Evolutionary conservation across 2,329 filamentous ascomycete genomes (phyloP), one percentile per base, ranked within the genome.

Genomic region (Cladosporium sp.): DNA sequence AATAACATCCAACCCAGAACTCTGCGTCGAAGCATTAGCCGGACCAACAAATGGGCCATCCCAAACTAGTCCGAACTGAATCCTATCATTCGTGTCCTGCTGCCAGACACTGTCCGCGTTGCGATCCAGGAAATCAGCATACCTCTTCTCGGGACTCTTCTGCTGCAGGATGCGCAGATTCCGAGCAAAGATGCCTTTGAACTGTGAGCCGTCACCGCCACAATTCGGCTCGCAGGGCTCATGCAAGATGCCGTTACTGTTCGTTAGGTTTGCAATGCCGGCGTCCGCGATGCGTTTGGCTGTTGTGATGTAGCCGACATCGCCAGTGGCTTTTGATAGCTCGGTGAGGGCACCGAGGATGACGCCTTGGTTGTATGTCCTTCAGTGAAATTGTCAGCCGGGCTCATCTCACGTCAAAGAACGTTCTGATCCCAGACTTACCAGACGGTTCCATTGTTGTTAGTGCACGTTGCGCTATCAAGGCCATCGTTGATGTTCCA

Each of bases 171-270:
- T 80, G 36, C 79, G 77, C 19, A 91, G 73, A 67, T 88, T 88
- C 19, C 86, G 80, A 15, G 83, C 78, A 63, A 90, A 89, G 37
- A 90, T 77, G 3, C 88, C 88, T 72, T 91, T 90, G 79, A 90
- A 91, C 66, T 88, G 84, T 81, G 64, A 78, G 1, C 78, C 82
- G 58, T 77, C 75, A 11, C 55, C 68, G 17, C 75, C 75, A 47
- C 75, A 77, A 3, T 54, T 22, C 2, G 69, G 69, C 56, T 74
- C 49, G 60, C 71, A 71, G 0, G 61, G 60, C 40, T 80, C 76
- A 57, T 75, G 73, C 1, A 79, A 63, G 19, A 79, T 70, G 8
- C 74, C 74, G 19, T 74, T 67, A 5, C 58, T 58, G 19, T 74
- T 72, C 1, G 70, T 69, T 11, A 79, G 70, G 4, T 58, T 59